Evolutionary conservation across 345 rosid genomes (phyloP).

Genomic region (Hypericum androsaemum): DNA sequence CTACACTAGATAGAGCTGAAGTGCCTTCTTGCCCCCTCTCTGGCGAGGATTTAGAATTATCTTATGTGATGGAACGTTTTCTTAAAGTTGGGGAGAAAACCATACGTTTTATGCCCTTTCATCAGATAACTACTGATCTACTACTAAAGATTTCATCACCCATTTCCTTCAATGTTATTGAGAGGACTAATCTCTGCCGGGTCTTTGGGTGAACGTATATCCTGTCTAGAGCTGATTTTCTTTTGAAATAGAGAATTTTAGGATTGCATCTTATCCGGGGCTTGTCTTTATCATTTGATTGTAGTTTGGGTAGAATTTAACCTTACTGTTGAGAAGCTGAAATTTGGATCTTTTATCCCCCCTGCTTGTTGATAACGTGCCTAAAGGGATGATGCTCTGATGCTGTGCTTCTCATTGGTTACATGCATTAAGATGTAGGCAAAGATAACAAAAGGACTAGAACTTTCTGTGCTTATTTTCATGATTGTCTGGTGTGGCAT

Average conservation of each 20-base stretch:
- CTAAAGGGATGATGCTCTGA: no score
- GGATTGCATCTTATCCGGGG: neutral
- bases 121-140: slow-evolving; percentile 31
- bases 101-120: slow-evolving; percentile 47
- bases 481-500: no score
- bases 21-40: slow-evolving; percentile 44
- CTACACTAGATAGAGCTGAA: slow-evolving; percentile 17
- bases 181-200: slow-evolving; percentile 55
- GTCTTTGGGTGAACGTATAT: slow-evolving; percentile 66
- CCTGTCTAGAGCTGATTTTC: slow-evolving; percentile 1
- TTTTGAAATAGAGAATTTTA: neutral
- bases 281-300: no score
- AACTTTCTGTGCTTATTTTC: no score
- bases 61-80: slow-evolving; percentile 46
- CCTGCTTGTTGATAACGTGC: no score
- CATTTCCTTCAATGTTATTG: slow-evolving; percentile 48
- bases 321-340: no score
- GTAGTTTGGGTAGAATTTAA: no score
- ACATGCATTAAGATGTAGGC: no score
- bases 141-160: slow-evolving; percentile 37
- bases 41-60: slow-evolving; percentile 31
- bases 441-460: no score
- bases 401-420: no score
- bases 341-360: no score
- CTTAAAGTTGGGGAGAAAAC: slow-evolving; percentile 57